Evolutionary conservation across 2,329 filamentous ascomycete genomes (phyloP).

Genomic region (Fusarium euwallaceae): DNA sequence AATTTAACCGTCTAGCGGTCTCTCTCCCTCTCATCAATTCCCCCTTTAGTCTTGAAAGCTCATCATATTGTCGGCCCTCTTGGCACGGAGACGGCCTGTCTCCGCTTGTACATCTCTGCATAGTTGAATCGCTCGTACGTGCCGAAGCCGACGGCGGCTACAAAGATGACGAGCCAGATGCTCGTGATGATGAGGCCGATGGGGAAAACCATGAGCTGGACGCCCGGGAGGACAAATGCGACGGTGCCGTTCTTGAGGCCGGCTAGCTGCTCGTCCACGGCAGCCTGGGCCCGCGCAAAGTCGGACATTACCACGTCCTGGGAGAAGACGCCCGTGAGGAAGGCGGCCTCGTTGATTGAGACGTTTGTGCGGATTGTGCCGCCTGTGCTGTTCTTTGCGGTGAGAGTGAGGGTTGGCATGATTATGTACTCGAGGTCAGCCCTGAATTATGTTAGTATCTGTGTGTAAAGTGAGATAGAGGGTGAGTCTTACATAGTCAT

Average conservation of each 20-base stretch:
- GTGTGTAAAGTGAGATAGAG: slow-evolving; percentile 27
- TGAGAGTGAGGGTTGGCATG: slow-evolving; percentile 76
- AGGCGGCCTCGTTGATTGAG: slow-evolving; percentile 77
- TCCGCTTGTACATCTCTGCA: slow-evolving; percentile 71
- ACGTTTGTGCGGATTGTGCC: slow-evolving; percentile 72
- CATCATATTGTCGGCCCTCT: slow-evolving; percentile 29
- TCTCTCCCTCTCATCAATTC: not conserved
- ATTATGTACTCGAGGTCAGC: slow-evolving; percentile 72
- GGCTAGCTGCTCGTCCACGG: slow-evolving; percentile 62
- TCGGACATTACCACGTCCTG: slow-evolving; percentile 66
- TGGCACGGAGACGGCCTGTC: slow-evolving; percentile 34
- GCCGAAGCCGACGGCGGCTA: slow-evolving; percentile 71
- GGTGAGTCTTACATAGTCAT: slow-evolving; percentile 71
- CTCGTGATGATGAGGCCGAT: slow-evolving; percentile 76
- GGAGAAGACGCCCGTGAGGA: slow-evolving; percentile 79
- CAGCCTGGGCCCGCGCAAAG: slow-evolving; percentile 61
- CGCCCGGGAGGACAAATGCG: slow-evolving; percentile 78
- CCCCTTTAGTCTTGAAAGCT: not conserved
- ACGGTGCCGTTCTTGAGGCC: slow-evolving; percentile 64
- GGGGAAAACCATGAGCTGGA: slow-evolving; percentile 77
- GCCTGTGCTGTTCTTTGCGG: slow-evolving; percentile 66
- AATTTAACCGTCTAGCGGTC: slow-evolving; percentile 8
- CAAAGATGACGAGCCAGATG: slow-evolving; percentile 70
- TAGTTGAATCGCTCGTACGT: slow-evolving; percentile 76
- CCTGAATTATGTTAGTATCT: slow-evolving; percentile 53